Conservation (phyloP, 75 land plant species). For the Gnetum montanum region DNA sequence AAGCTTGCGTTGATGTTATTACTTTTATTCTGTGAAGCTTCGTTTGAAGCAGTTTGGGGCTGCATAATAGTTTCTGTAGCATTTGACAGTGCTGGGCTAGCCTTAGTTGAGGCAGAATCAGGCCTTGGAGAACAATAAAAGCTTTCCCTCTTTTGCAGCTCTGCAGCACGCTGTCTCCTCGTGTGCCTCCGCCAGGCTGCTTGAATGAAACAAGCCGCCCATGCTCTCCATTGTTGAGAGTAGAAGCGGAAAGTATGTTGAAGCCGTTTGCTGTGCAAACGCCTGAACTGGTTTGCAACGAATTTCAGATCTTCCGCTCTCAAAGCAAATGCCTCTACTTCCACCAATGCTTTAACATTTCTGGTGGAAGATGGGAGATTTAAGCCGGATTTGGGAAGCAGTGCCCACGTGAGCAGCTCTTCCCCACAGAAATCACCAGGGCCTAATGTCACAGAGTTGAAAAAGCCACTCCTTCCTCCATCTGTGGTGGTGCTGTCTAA, state of each 20-base stretch:
- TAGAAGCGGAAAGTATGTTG: conserved; percentile 76
- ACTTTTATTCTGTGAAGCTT: not conserved
- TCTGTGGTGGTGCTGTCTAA: conserved; percentile 72
- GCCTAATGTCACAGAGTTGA: conserved; percentile 52
- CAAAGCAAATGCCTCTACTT: conserved; percentile 75
- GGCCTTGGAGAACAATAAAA: conserved; percentile 6
- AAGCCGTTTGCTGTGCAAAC: conserved; percentile 62
- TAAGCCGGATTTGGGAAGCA: conserved; percentile 38
- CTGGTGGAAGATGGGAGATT: conserved; percentile 73
- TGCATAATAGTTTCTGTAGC: too few relatives aligned
- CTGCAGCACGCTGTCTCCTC: conserved; percentile 29
- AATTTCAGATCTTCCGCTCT: conserved; percentile 71
- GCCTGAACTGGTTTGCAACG: conserved; percentile 67
- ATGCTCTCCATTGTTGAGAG: conserved; percentile 78
- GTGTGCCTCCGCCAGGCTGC: conserved; percentile 65
- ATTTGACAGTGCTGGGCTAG: too few relatives aligned
- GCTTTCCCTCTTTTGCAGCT: conserved; percentile 21
- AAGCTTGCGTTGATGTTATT: conserved; percentile 22
- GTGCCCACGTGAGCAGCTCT: conserved; percentile 79
- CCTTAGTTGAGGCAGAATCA: too few relatives aligned
- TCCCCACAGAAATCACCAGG: conserved; percentile 92
- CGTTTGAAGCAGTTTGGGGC: not conserved
- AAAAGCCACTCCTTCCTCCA: conserved; percentile 69
- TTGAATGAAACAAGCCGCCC: conserved; percentile 79
- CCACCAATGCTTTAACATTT: conserved; percentile 45